These are phyloP conservation scores for Durotheca rogersii DNA, from an alignment of 495 filamentous ascomycete genomes.

Conservation along the genomic window DNA sequence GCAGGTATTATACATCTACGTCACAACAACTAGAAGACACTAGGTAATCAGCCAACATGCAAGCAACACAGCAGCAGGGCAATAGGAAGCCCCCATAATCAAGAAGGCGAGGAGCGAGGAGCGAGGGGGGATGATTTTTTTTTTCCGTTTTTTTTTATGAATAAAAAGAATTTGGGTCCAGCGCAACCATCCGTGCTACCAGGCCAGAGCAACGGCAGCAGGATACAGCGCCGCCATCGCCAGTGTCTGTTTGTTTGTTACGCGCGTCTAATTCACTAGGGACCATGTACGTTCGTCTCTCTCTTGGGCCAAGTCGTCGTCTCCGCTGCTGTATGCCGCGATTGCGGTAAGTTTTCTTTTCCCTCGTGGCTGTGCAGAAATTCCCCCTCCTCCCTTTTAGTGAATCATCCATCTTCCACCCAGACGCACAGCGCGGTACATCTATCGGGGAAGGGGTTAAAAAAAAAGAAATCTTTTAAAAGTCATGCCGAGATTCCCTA, in stretches of 20 bases:
- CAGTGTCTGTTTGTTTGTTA: conserved; percentile 8
- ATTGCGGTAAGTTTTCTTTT: conserved; percentile 16
- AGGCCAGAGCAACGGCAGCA: too few relatives aligned
- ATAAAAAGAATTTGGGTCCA: too few relatives aligned
- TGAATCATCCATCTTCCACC: conserved; percentile 27
- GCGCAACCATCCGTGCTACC: too few relatives aligned
- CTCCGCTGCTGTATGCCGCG: conserved; percentile 28
- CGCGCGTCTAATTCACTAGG: conserved; percentile 16
- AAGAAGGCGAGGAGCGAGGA: too few relatives aligned
- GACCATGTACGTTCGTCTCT: conserved; percentile 29
- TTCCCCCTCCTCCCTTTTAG: conserved; percentile 31
- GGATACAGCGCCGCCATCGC: conserved; percentile 7
- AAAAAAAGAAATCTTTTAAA: conserved; percentile 40
- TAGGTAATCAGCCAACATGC: too few relatives aligned
- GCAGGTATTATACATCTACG: too few relatives aligned
- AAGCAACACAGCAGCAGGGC: too few relatives aligned
- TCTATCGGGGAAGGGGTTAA: conserved; percentile 28
- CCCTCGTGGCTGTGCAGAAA: conserved; percentile 27
- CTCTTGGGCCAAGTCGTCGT: conserved; percentile 31
- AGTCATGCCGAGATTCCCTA: conserved; percentile 36
- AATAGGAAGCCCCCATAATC: too few relatives aligned
- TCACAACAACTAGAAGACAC: too few relatives aligned
- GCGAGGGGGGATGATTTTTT: too few relatives aligned
- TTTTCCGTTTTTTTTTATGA: too few relatives aligned
- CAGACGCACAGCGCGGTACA: conserved; percentile 25